Base-by-base conservation (phyloP, 2,329 filamentous ascomycete species). In the Fusarium multiceps region DNA sequence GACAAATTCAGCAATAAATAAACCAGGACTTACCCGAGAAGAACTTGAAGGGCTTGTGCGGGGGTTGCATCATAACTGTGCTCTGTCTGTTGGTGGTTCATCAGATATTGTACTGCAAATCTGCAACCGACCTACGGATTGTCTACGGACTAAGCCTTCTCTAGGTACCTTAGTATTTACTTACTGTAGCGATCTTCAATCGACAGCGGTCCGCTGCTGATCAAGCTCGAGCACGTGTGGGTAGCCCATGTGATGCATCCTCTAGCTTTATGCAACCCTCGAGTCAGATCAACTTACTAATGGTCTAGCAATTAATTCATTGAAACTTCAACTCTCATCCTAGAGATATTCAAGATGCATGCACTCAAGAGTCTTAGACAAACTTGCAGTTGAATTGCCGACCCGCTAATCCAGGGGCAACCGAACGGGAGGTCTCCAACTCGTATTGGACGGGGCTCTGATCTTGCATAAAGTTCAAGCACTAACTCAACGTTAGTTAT, bases 361-460 rank as follows among this genome's bases (percentile, higher is more conserved):
- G 34, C 10, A n/a, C 34, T 37, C 34, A 12, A 11, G 34, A 37
- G 34, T 37, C 34, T 32, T 18, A 45, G 41, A 23, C 46, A 13
- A 13, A 27, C 23, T 51, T 37, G 28, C 21, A 49, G 45, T 34
- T 16, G n/a, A 54, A 51, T 28, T 68, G 47, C 45, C 34, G 59
- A 45, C 51, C 58, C 67, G 55, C 54, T 45, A 41, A 71, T 70
- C 46, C 68, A 68, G 68, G 68, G 67, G 68, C 34, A 51, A 43
- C 45, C 43, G 23, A 51, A 43, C 45, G 48, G 23, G 43, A 53
- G 25, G 49, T 41, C 66, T 53, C 51, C 49, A 69, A 46, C 64
- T 68, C 68, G 63, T 70, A 71, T 71, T 28, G 42, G 63, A 63
- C 40, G 37, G 58, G 54, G 47, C 59, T 50, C 30, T 71, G 59